Conservation (phyloP, 176 grass and related monocot genomes). For the Musa beccarii region DNA sequence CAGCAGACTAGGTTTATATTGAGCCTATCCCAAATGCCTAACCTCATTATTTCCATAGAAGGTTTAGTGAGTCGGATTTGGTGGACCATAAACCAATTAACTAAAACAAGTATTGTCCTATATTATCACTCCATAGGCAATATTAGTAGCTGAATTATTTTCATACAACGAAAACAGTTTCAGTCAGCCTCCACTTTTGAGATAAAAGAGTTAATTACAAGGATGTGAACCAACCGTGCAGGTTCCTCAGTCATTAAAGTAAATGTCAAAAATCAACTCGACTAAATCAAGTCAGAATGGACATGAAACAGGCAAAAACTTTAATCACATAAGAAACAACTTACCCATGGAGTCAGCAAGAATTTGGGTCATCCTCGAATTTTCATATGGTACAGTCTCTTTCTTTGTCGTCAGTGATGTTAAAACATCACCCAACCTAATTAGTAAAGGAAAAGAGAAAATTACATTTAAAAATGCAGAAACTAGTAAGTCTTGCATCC, state of each 20-base stretch:
- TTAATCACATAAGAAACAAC: slow-evolving; percentile 2
- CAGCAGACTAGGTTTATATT: background rate
- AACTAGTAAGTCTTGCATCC: slow-evolving; percentile 4
- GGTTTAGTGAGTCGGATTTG: too few relatives aligned
- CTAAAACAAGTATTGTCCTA: too few relatives aligned
- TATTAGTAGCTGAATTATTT: too few relatives aligned
- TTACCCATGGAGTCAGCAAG: slow-evolving; percentile 91
- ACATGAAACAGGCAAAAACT: background rate
- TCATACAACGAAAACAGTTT: too few relatives aligned
- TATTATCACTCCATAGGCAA: too few relatives aligned
- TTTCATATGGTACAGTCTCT: slow-evolving; percentile 61
- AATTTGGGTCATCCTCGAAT: slow-evolving; percentile 85
- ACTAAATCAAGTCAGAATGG: background rate
- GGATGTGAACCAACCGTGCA: background rate
- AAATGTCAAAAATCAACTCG: background rate
- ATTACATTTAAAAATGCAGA: background rate
- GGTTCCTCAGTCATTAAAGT: background rate
- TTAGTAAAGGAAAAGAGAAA: slow-evolving; percentile 10
- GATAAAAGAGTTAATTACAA: background rate
- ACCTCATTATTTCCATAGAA: too few relatives aligned
- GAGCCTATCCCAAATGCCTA: too few relatives aligned
- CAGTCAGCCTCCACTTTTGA: background rate
- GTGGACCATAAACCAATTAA: too few relatives aligned
- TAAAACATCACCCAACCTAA: slow-evolving; percentile 92
- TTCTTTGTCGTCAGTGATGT: slow-evolving; percentile 82